Evolutionary conservation across 306 rosid species (phyloP).

Genomic region (Herpetospermum pedunculosum): DNA sequence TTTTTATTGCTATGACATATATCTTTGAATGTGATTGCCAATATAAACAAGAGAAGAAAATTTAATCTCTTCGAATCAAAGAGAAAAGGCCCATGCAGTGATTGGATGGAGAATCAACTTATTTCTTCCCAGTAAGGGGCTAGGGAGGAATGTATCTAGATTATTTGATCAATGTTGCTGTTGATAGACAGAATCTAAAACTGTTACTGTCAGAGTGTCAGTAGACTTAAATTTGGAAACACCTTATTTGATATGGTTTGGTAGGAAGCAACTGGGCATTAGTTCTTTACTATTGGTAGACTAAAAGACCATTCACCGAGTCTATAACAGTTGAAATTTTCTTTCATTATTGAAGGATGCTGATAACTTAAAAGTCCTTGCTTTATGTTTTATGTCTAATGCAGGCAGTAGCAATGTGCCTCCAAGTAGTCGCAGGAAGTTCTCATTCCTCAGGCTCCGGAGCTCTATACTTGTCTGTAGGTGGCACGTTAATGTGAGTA

Average conservation of each 20-base stretch:
- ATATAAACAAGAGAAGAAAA: neutral
- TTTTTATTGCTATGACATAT: neutral
- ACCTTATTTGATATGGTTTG: neutral
- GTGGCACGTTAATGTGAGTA: conserved; percentile 89
- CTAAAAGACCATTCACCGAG: neutral
- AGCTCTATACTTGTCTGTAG: conserved; percentile 63
- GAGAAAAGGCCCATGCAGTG: neutral
- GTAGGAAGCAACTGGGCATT: neutral
- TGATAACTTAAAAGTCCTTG: neutral
- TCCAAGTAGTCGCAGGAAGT: conserved; percentile 75
- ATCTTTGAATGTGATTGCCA: neutral
- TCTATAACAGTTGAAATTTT: neutral
- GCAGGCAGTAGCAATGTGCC: conserved; percentile 61
- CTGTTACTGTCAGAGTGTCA: neutral
- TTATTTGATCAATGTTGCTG: neutral
- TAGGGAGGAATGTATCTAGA: neutral
- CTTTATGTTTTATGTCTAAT: conserved; percentile 8
- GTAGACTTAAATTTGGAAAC: neutral
- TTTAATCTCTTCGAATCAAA: neutral
- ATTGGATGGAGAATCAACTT: neutral
- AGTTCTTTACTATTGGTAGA: no score
- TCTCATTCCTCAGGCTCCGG: conserved; percentile 29
- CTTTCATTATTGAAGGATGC: neutral
- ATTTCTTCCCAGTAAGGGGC: neutral
- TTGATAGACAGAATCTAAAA: neutral